Evolutionary conservation across 176 grass and related monocot species (phyloP), one percentile per base, ranked within the genome.

Genomic region (Carex pumila): DNA sequence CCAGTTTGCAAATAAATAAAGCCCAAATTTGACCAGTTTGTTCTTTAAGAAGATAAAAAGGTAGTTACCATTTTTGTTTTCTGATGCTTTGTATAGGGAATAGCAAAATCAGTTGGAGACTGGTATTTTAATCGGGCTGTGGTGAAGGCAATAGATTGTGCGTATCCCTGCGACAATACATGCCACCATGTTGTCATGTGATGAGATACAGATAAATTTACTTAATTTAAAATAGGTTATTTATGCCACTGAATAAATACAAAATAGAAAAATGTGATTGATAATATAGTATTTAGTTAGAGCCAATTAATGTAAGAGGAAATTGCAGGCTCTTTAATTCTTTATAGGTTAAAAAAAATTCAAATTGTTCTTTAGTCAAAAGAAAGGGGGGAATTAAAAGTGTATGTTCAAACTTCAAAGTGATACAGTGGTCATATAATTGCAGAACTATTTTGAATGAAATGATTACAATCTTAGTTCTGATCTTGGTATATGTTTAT

Each of bases 81-180:
- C 25, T 14, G 18, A 62, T 67, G 6, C 8, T 70, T 58, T 72
- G n/a, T 31, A 21, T 75, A 97, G 94, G 81, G 85, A 25, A 92
- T 97, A 45, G 94, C 92, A 2, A 86, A 65, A 81, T 92, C 92
- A 22, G 92, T 97, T 53, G 90, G 92, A 0, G 94, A 97, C 47
- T 97, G 94, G 92, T 97, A 97, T 83, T 94, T 94, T 9, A 87
- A 88, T 52, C 90, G 87, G 81, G 90, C 90, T 2, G 25, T 87
- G 41, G 94, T 90, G 65, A 97, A 92, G 89, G 81, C 84, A 0
- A 97, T 97, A 18, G 94, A 97, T 45, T 94, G 94, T 65, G 80
- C 90, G 0, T 97, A 97, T 62, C 89, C 92, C 12, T 92, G 94
- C 56, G 94, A 94, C 55, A 79, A 82, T 17, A 94, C 94, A 68